Conservation (phyloP, 768 basidiomycete species). For the Amanita fuliginea region DNA sequence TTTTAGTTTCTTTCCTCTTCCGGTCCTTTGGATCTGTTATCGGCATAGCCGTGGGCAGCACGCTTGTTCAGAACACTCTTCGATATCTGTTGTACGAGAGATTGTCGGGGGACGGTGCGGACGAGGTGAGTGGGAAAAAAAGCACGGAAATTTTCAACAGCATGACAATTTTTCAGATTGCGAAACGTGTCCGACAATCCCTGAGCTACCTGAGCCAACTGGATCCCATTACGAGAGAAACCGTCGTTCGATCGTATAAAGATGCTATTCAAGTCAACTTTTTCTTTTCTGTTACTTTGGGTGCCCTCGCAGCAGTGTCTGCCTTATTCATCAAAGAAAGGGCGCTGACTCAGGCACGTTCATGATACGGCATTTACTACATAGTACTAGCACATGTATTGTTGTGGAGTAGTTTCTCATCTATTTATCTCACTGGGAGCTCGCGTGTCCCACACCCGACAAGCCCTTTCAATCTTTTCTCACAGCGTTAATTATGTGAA, state of each 20-base stretch:
- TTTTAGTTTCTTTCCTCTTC: slow-evolving; percentile 52
- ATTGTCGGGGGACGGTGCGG: slow-evolving; percentile 33
- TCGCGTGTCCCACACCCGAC: no score
- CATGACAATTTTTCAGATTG: slow-evolving; percentile 22
- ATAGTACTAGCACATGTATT: no score
- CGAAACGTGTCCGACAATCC: slow-evolving; percentile 37
- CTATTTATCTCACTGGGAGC: no score
- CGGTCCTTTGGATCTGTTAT: slow-evolving; percentile 51
- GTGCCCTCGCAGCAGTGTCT: slow-evolving; percentile 26
- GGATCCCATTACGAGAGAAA: slow-evolving; percentile 22
- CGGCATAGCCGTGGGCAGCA: slow-evolving; percentile 45
- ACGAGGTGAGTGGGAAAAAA: slow-evolving; percentile 31
- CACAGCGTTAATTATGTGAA: no score
- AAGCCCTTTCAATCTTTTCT: no score
- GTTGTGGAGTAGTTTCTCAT: no score
- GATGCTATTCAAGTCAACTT: slow-evolving; percentile 37
- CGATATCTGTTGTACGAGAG: slow-evolving; percentile 29
- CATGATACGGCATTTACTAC: neutral
- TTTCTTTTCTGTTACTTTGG: slow-evolving; percentile 33
- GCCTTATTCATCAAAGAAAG: slow-evolving; percentile 46
- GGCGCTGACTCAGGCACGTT: slow-evolving; percentile 14
- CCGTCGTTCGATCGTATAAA: slow-evolving; percentile 30
- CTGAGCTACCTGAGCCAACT: slow-evolving; percentile 34
- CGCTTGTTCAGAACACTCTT: slow-evolving; percentile 42
- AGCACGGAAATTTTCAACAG: neutral